These are phyloP conservation scores for Obba rivulosa DNA, from an alignment of 768 basidiomycete genomes.

Conservation along the genomic window DNA sequence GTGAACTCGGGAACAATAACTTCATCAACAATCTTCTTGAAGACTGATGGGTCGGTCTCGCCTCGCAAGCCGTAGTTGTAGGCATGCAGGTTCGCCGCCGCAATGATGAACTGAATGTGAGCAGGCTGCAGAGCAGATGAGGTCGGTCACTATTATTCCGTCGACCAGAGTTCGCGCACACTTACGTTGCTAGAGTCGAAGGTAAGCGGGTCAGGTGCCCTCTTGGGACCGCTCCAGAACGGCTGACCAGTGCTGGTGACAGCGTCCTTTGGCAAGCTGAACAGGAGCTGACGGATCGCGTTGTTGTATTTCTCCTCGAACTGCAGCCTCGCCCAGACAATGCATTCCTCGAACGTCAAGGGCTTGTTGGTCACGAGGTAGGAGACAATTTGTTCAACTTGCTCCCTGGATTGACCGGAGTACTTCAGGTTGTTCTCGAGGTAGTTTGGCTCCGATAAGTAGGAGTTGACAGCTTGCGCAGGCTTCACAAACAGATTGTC, in stretches of 20 bases:
- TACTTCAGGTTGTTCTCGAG: slow-evolving; percentile 87
- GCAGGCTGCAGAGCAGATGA: slow-evolving; percentile 46
- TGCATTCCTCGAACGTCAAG: slow-evolving; percentile 94
- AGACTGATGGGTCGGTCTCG: slow-evolving; percentile 69
- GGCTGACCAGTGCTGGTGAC: slow-evolving; percentile 88
- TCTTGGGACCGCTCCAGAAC: slow-evolving; percentile 99
- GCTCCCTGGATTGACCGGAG: slow-evolving; percentile 87
- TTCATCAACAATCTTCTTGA: slow-evolving; percentile 79
- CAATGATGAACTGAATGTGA: slow-evolving; percentile 84
- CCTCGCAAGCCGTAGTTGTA: slow-evolving; percentile 97
- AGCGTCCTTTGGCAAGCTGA: slow-evolving; percentile 92
- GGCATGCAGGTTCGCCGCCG: slow-evolving; percentile 94
- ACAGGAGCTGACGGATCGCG: slow-evolving; percentile 87
- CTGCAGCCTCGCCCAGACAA: slow-evolving; percentile 91
- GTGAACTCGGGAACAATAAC: slow-evolving; percentile 88
- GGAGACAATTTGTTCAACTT: slow-evolving; percentile 81
- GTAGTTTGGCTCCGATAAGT: slow-evolving; percentile 95
- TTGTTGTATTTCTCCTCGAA: slow-evolving; percentile 95
- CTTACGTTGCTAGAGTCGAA: slow-evolving; percentile 87
- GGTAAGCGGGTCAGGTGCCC: slow-evolving; percentile 85
- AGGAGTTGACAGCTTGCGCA: slow-evolving; percentile 88
- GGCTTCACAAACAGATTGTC: slow-evolving; percentile 93
- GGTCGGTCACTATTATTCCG: background rate
- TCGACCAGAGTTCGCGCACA: background rate
- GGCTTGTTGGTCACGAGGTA: slow-evolving; percentile 92